phyloP scores from a whole-genome alignment of 2,329 filamentous ascomycete species.

The Diplodia corticola region DNA sequence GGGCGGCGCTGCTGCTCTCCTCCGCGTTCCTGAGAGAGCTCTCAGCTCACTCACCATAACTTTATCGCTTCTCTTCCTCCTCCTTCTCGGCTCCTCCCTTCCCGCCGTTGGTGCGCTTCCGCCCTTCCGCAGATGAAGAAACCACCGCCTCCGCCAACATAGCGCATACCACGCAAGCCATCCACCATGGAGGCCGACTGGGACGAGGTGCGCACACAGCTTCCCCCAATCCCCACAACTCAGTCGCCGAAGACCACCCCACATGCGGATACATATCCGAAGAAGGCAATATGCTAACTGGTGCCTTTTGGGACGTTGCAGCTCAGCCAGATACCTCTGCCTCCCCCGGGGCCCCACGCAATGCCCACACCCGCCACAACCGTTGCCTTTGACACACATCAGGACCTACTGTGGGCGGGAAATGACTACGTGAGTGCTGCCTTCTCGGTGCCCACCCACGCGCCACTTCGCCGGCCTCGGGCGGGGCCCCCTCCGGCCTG shows the following conservation, averaged over 20 bases:
- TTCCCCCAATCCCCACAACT: not conserved
- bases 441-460: not conserved
- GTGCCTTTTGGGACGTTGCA: constrained; percentile 42
- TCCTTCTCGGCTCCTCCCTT: not conserved
- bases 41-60: constrained; percentile 7
- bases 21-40: not conserved
- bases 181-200: constrained; percentile 53
- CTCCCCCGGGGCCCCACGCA: constrained; percentile 70
- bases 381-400: constrained; percentile 82
- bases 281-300: not conserved
- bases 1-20: not conserved
- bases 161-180: constrained; percentile 6
- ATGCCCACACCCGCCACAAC: constrained; percentile 72
- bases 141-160: constrained; percentile 1
- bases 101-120: not conserved
- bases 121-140: constrained; percentile 19
- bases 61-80: too few species aligned
- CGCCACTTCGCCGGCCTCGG: not conserved
- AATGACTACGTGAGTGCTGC: constrained; percentile 73
- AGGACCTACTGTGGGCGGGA: constrained; percentile 91
- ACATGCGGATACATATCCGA: not conserved
- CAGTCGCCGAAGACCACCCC: not conserved
- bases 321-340: constrained; percentile 80
- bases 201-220: constrained; percentile 46
- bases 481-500: not conserved